A percentile compares a stretch with the other conserved stretches of the same genome.
These are phyloP conservation scores for Suhomyces kilbournensis DNA, from an alignment of 805 yeast species.

Conservation along the genomic window DNA sequence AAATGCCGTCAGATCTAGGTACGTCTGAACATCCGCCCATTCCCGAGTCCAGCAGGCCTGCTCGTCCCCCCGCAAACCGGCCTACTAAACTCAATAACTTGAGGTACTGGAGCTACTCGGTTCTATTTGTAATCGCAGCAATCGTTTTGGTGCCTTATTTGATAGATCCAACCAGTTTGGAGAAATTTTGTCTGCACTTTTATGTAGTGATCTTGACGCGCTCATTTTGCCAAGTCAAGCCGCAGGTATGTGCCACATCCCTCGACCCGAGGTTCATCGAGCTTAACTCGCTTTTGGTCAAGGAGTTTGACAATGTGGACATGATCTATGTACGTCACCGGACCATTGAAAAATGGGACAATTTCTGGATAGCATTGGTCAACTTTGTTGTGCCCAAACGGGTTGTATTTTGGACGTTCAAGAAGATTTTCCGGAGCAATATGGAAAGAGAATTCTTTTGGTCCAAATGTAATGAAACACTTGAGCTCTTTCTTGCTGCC, in stretches of 20 bases:
- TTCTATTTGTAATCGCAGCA: conserved; percentile 10
- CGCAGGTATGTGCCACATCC: conserved; percentile 3
- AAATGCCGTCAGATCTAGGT: background rate
- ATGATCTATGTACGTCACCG: conserved; percentile 16
- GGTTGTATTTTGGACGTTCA: conserved; percentile 8
- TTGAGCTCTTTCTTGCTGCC: conserved; percentile 15
- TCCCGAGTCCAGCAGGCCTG: background rate
- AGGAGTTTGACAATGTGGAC: conserved; percentile 13
- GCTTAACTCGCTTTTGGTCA: background rate
- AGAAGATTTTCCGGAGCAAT: conserved; percentile 1
- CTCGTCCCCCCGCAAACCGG: background rate
- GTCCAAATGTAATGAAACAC: conserved; percentile 11
- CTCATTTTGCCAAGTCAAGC: conserved; percentile 15
- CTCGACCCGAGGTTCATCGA: conserved; percentile 3
- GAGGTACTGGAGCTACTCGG: conserved; percentile 1
- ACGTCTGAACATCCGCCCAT: background rate
- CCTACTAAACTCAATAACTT: background rate
- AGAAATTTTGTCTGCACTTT: conserved; percentile 12
- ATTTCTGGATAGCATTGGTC: background rate
- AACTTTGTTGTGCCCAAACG: background rate
- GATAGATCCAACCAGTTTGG: conserved; percentile 14
- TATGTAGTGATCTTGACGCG: conserved; percentile 11
- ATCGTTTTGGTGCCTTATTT: conserved; percentile 10
- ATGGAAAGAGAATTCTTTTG: conserved; percentile 4
- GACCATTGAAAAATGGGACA: conserved; percentile 3